Percentiles rank a stretch among this genome's conserved stretches.
Evolutionary conservation across 2,329 filamentous ascomycete genomes (phyloP).

Genomic region (Penicillium sp.): DNA sequence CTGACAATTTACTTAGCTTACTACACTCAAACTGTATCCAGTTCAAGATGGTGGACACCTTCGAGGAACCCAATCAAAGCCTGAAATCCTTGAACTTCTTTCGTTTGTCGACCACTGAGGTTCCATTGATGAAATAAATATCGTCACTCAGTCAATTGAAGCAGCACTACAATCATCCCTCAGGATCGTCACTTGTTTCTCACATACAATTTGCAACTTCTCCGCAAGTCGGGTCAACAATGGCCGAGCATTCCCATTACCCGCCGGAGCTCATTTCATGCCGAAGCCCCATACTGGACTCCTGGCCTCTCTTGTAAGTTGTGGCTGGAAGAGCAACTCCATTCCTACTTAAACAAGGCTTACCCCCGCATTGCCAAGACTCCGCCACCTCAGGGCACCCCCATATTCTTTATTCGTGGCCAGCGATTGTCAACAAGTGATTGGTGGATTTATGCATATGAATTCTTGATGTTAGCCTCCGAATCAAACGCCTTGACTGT

Average conservation of each 20-base stretch:
- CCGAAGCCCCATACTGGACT: not conserved
- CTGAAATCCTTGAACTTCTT: no score
- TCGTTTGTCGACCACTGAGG: no score
- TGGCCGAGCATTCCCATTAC: not conserved
- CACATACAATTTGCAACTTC: not conserved
- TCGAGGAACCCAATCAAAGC: no score
- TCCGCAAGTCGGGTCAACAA: conserved; percentile 1
- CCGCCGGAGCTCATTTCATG: not conserved
- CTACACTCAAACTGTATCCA: no score
- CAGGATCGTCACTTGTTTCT: no score
- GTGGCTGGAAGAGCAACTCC: not conserved
- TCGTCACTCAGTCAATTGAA: no score
- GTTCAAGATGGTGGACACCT: no score
- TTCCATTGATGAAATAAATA: no score
- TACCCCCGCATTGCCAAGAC: conserved; percentile 8
- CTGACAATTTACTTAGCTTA: no score
- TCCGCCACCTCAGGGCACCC: not conserved
- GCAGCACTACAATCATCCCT: no score
- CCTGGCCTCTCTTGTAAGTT: not conserved
- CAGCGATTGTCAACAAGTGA: not conserved
- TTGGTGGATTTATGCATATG: not conserved
- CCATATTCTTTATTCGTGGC: not conserved
- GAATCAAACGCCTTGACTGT: not conserved
- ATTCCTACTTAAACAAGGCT: not conserved
- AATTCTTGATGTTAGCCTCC: not conserved